A percentile compares a stretch with the other conserved stretches of the same genome.
These are phyloP conservation scores for Yarrowia sp. DNA, from an alignment of 805 yeast species.

Conservation along the genomic window DNA sequence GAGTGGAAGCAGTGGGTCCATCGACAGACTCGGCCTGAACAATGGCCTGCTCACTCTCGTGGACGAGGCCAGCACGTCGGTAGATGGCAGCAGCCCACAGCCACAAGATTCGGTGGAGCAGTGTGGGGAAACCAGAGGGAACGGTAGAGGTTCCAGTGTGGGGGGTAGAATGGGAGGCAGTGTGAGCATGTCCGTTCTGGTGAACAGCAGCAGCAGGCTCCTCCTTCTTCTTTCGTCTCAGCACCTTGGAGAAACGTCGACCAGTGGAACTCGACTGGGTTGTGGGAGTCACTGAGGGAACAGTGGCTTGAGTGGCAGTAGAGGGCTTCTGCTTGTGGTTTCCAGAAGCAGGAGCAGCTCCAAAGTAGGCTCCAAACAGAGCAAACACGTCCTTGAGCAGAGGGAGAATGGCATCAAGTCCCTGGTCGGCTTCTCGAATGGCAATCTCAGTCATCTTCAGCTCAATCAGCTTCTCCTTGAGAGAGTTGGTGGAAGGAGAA, in stretches of 20 bases:
- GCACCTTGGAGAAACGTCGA: slow-evolving; percentile 12
- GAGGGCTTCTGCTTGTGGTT: slow-evolving; percentile 9
- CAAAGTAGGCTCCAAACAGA: slow-evolving; percentile 52
- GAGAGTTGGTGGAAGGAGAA: neutral
- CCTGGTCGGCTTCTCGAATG: slow-evolving; percentile 60
- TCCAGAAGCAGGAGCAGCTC: neutral
- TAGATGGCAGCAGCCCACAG: slow-evolving; percentile 68
- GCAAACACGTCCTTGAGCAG: slow-evolving; percentile 64
- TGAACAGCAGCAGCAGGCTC: neutral
- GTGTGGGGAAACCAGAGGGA: slow-evolving; percentile 5
- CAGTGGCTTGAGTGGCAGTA: slow-evolving; percentile 6
- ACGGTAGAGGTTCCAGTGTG: neutral
- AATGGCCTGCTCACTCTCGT: slow-evolving; percentile 69
- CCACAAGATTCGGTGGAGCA: slow-evolving; percentile 51
- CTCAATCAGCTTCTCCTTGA: slow-evolving; percentile 52
- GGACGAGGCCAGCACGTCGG: slow-evolving; percentile 50
- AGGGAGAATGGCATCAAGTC: slow-evolving; percentile 58
- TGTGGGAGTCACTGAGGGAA: slow-evolving; percentile 3
- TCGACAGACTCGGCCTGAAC: slow-evolving; percentile 61
- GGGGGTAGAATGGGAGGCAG: neutral
- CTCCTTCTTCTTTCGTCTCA: slow-evolving; percentile 25
- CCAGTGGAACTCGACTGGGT: neutral
- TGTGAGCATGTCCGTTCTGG: neutral
- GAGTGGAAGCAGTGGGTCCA: slow-evolving; percentile 50
- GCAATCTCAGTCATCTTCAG: slow-evolving; percentile 74